These are phyloP conservation scores for Eleusine coracana DNA, from an alignment of 176 grass and related monocot genomes.

Conservation along the genomic window DNA sequence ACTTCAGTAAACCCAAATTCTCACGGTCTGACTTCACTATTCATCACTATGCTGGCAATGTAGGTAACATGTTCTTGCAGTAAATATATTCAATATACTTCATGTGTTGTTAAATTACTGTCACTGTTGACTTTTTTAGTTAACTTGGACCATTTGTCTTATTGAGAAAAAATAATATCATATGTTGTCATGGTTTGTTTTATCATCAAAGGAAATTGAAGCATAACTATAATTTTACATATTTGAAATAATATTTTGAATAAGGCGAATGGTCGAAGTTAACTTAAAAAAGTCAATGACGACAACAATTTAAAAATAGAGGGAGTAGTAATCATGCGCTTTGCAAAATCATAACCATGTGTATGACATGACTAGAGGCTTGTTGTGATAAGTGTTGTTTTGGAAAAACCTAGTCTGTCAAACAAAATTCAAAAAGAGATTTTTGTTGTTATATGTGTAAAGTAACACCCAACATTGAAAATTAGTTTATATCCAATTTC, in stretches of 20 bases:
- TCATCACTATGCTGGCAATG: slow-evolving; percentile 97
- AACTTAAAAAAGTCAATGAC: too few species aligned
- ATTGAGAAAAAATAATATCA: too few species aligned
- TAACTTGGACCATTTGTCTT: too few species aligned
- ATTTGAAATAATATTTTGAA: too few species aligned
- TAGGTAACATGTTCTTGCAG: slow-evolving; percentile 57
- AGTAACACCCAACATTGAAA: neutral
- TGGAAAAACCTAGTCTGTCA: neutral
- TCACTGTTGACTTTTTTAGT: too few species aligned
- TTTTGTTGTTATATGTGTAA: neutral
- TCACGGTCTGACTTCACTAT: slow-evolving; percentile 85
- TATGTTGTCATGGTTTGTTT: too few species aligned
- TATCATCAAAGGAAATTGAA: too few species aligned
- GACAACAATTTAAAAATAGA: too few species aligned
- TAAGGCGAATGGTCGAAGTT: too few species aligned
- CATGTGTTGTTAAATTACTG: too few species aligned
- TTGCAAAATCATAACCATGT: neutral
- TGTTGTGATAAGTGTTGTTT: neutral
- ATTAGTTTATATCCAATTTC: neutral
- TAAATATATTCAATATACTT: neutral
- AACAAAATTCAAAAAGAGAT: neutral
- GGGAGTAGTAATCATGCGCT: neutral
- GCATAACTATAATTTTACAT: too few species aligned
- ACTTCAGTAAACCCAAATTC: slow-evolving; percentile 93
- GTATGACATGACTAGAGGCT: neutral